Conservation (phyloP, 768 basidiomycete genomes). For the Hortiboletus flavorubellus region DNA sequence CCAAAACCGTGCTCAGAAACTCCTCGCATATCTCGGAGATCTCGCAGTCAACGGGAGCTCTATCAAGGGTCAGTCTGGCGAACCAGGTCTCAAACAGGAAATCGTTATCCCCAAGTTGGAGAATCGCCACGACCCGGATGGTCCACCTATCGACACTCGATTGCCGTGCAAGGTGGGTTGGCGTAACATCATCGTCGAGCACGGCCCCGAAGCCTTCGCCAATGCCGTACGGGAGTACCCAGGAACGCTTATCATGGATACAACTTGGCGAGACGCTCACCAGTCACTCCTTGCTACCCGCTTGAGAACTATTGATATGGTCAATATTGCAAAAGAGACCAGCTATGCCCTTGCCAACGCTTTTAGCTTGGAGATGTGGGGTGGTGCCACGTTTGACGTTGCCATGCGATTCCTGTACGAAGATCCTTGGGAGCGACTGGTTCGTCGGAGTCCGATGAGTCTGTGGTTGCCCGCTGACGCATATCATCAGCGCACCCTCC, state of each 20-base stretch:
- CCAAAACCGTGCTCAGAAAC: slow-evolving; percentile 97
- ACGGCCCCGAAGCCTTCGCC: slow-evolving; percentile 97
- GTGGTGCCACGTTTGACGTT: slow-evolving; percentile 98
- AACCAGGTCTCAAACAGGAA: slow-evolving; percentile 91
- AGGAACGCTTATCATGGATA: slow-evolving; percentile 95
- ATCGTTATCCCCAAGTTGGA: slow-evolving; percentile 78
- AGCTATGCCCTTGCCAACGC: slow-evolving; percentile 93
- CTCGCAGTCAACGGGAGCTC: slow-evolving; percentile 97
- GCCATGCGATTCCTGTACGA: slow-evolving; percentile 99
- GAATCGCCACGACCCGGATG: slow-evolving; percentile 74
- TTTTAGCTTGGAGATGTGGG: slow-evolving; percentile 98
- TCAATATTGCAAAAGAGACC: slow-evolving; percentile 97
- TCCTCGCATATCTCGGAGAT: slow-evolving; percentile 95
- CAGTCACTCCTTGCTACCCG: slow-evolving; percentile 97
- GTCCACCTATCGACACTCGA: slow-evolving; percentile 71
- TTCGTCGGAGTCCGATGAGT: slow-evolving; percentile 34
- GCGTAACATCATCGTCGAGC: slow-evolving; percentile 98
- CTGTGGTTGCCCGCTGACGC: slow-evolving; percentile 9
- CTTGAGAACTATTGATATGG: slow-evolving; percentile 94
- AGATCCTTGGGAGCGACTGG: slow-evolving; percentile 98
- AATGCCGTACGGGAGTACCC: slow-evolving; percentile 97
- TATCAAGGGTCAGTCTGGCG: slow-evolving; percentile 94
- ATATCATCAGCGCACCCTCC: slow-evolving; percentile 67
- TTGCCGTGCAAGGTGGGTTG: slow-evolving; percentile 87
- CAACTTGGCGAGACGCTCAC: slow-evolving; percentile 99